Conservation (phyloP, 495 filamentous ascomycete species). For the Hyaloscypha variabilis region DNA sequence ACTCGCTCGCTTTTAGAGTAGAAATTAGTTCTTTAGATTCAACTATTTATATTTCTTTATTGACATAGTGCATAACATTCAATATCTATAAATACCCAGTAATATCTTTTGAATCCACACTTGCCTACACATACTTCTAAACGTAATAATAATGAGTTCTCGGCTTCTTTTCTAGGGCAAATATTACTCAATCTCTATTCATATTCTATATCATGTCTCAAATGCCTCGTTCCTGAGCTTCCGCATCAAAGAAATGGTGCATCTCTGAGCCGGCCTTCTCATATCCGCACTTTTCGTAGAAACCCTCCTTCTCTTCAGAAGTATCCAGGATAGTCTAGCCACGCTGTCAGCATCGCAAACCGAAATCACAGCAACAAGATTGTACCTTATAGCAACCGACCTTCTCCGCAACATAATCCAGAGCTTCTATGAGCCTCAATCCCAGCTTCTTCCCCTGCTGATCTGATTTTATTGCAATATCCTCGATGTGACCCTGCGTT, state of each 20-base stretch:
- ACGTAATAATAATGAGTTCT: no score
- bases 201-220: no score
- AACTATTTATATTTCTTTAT: no score
- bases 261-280: slow-evolving; percentile 14
- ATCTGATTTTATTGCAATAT: slow-evolving; percentile 8
- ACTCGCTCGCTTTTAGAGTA: no score
- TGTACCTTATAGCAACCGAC: slow-evolving; percentile 37
- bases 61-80: no score
- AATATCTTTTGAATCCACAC: no score
- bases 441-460: slow-evolving; percentile 19
- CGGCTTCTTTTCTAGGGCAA: no score
- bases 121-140: no score
- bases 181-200: no score
- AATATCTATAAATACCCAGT: no score
- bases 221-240: slow-evolving; percentile 2
- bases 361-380: no score
- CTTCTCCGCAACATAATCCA: slow-evolving; percentile 31
- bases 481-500: slow-evolving; percentile 20
- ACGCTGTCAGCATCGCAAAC: background rate
- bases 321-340: slow-evolving; percentile 19
- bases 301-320: slow-evolving; percentile 7
- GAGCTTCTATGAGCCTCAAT: slow-evolving; percentile 11
- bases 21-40: no score
- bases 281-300: slow-evolving; percentile 21
- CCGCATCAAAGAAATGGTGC: slow-evolving; percentile 9